Percentiles rank a stretch among this genome's conserved stretches.
These are phyloP conservation scores for Boechera retrofracta DNA, from an alignment of 345 rosid species.

Conservation along the genomic window DNA sequence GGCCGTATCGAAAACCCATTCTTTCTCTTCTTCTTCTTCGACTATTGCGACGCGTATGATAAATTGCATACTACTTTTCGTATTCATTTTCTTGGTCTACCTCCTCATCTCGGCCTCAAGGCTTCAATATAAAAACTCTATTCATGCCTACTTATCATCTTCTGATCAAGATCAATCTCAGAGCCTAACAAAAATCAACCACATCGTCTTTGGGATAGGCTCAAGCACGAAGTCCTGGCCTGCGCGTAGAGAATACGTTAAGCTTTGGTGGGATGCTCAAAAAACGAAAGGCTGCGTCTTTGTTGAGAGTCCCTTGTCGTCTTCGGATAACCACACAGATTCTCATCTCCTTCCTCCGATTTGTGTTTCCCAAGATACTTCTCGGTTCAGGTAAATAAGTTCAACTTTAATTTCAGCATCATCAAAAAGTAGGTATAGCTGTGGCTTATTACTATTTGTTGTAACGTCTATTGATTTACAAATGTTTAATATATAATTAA, in stretches of 20 bases:
- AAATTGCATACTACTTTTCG: slow-evolving; percentile 48
- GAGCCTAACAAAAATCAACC: slow-evolving; percentile 53
- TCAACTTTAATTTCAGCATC: background rate
- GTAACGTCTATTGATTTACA: slow-evolving; percentile 3
- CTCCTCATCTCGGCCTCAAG: slow-evolving; percentile 54
- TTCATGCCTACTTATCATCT: slow-evolving; percentile 33
- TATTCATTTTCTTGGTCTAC: slow-evolving; percentile 53
- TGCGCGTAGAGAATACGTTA: slow-evolving; percentile 59
- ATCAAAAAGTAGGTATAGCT: background rate
- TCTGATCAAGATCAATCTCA: slow-evolving; percentile 42
- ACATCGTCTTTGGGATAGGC: slow-evolving; percentile 75
- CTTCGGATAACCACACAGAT: slow-evolving; percentile 34
- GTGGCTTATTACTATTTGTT: background rate
- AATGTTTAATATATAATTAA: background rate
- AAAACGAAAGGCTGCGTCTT: slow-evolving; percentile 81
- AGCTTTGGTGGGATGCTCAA: slow-evolving; percentile 75
- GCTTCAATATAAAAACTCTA: slow-evolving; percentile 46
- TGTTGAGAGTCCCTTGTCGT: slow-evolving; percentile 42
- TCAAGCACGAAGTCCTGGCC: slow-evolving; percentile 63
- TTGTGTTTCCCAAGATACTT: slow-evolving; percentile 73
- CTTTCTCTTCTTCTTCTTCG: slow-evolving; percentile 34
- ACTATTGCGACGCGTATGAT: slow-evolving; percentile 38
- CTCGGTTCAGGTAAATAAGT: slow-evolving; percentile 52
- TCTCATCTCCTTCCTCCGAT: slow-evolving; percentile 60
- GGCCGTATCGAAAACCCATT: slow-evolving; percentile 49